Percentiles rank a stretch among this genome's conserved stretches.
These are phyloP conservation scores for Akanthomyces lecanii DNA, from an alignment of 2,329 filamentous ascomycete species.

Conservation along the genomic window DNA sequence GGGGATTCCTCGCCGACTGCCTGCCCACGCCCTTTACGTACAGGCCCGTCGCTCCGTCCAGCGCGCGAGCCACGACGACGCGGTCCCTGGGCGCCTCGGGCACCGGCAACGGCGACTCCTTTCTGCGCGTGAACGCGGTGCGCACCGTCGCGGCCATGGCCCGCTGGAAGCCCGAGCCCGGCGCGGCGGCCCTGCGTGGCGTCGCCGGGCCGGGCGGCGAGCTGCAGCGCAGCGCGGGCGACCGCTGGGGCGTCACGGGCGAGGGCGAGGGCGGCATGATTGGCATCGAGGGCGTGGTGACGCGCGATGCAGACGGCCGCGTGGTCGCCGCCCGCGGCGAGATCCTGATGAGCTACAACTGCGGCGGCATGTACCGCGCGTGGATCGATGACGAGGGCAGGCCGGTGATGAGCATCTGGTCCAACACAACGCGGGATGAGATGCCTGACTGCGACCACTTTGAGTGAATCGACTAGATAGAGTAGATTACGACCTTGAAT, in stretches of 20 bases:
- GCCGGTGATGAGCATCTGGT: conserved; percentile 46
- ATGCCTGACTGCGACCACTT: conserved; percentile 15
- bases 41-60: conserved; percentile 25
- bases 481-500: neutral
- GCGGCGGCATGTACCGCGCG: conserved; percentile 81
- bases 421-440: conserved; percentile 26
- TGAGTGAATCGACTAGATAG: neutral
- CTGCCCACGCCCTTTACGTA: conserved; percentile 47
- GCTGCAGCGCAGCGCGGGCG: conserved; percentile 68
- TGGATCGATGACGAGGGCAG: conserved; percentile 63
- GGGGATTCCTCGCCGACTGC: conserved; percentile 54
- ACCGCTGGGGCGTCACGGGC: conserved; percentile 67
- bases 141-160: conserved; percentile 71
- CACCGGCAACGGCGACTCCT: conserved; percentile 86
- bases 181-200: conserved; percentile 55
- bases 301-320: conserved; percentile 40
- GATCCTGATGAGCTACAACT: conserved; percentile 77
- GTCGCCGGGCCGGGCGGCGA: conserved; percentile 70
- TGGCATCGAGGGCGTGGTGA: conserved; percentile 62
- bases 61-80: conserved; percentile 25
- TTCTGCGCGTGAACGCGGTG: conserved; percentile 66
- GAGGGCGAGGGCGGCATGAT: conserved; percentile 86
- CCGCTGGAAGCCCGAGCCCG: conserved; percentile 52
- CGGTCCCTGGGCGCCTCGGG: conserved; percentile 62
- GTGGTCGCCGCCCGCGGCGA: conserved; percentile 41